Base-by-base conservation (phyloP, 2,329 filamentous ascomycete species). In the Dactylonectria estremocensis region DNA sequence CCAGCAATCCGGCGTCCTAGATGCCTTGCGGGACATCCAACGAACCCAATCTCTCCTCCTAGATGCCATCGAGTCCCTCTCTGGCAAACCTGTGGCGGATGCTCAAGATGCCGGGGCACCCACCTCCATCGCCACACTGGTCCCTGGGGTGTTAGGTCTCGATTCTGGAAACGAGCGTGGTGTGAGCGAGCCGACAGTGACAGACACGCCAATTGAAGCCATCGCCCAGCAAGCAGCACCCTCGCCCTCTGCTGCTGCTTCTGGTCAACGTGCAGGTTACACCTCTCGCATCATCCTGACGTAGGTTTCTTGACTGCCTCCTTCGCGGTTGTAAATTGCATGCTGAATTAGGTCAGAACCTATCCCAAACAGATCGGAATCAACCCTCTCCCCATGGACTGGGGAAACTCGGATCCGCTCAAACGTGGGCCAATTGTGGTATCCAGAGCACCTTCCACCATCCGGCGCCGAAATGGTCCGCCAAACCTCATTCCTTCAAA, bases 331-430 rank as follows among this genome's bases (percentile, higher is more conserved):
- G 60, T 59, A 62, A 49, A 63, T 37, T 40, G 24, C 48, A 22
- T 61, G 59, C 64, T 70, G 54, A 74, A 60, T 48, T 40, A 65
- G 43, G 53, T 13, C 49, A 90, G 88, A 57, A 97, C 95, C 6
- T 98, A 98, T 81, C 95, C 95, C 31, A 95, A 94, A 74, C 95
- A 98, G 83, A 94, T 93, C 72, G 95, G 95, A 69, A 95, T 98
- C 81, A 93, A 97, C 72, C 95, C 95, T n/a, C 84, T 98, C 58
- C 89, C 91, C 22, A 90, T 98, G 86, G 88, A 93, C 73, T 98
- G 95, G 95, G 95, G 95, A 57, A 90, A 94, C 62, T 83, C 88
- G 61, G 93, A 97, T 79, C 90, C 93, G 45, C 81, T 87, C 65
- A 85, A 90, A 75, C 90, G 95, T 81, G 96, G 95, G 2, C 95